Evolutionary conservation across 306 rosid species (phyloP), one percentile per base, ranked within the genome.

Genomic region (Delonix regia): DNA sequence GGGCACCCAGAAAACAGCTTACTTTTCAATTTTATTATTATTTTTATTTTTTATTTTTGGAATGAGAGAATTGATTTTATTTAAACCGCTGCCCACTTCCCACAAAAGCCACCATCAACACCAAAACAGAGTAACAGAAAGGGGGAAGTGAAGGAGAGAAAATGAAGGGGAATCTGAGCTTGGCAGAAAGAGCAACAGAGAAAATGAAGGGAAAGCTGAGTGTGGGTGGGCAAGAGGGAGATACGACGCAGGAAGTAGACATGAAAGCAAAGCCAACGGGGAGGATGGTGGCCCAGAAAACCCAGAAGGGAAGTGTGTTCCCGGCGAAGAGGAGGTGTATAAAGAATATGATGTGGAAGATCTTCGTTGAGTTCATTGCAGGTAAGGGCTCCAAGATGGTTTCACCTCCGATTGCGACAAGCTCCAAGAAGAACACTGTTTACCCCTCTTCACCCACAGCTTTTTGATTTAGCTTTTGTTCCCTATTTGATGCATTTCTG

Each of bases 321-420:
- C 76, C 76, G 5, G 48, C 76, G 12, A 71, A 71, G 76, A 71
- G 63, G 34, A 71, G 36, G n/a, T 71, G 25, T 0, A 63, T 52
- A 12, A 71, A 71, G 34, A 71, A 5, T 5, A 71, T 71, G 76
- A 52, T 71, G 27, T 28, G 45, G 9, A 16, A 51, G 9, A 1
- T 1, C 7, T 1, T 45, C 3, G 16, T 45, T 45, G 51, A 14
- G 51, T 9, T 14, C 2, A 14, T 45, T 3, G 51, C 51, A 14
- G n/a, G n/a, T n/a, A n/a, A n/a, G n/a, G n/a, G n/a, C n/a, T n/a
- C n/a, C n/a, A n/a, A n/a, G n/a, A n/a, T n/a, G n/a, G n/a, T n/a
- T n/a, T n/a, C n/a, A n/a, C n/a, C n/a, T 11, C 51, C 11, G 2
- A 11, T 45, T 45, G 1, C 42, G 5, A 38, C 15, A 45, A 45